Evolutionary conservation across 371 early-diverging fungal species (phyloP), one percentile per base, ranked within the genome.

Genomic region (Mucor saturninus): DNA sequence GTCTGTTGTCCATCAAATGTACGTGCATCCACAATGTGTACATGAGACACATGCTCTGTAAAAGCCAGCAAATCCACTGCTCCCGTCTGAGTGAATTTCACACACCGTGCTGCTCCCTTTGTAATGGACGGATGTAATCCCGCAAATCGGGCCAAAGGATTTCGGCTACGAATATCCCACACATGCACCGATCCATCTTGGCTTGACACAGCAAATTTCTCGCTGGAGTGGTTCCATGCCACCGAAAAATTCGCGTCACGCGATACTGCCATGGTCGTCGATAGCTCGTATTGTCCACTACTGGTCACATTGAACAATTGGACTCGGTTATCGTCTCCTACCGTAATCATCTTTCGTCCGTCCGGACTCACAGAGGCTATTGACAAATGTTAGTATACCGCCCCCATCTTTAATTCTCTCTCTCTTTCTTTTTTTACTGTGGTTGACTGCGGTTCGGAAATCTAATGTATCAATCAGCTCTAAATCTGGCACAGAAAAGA

Each of bases 181-280:
- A 95, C 88, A 69, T 87, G 84, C 4, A 92, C 91, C 56, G 83
- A 86, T 11, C 94, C 94, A 74, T 95, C 94, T 73, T 95, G 95
- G 69, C 90, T 87, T 26, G 89, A 89, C 0, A 91, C 92, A 1
- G 94, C 91, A 75, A 92, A 89, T 59, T 81, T 82, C 51, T 86
- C 88, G 0, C 86, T 85, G 35, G 84, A 62, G 61, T 87, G 88
- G 64, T 90, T 92, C 92, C 94, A 93, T 10, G 75, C 71, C 48
- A 68, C 68, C 3, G 73, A 75, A 46, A 75, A 75, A 39, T 71
- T 75, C 45, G 75, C 72, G 50, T 75, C 75, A 14, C 55, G 61
- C 28, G 73, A 68, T 2, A 65, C 73, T 45, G 77, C 89, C 67
- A 91, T 73, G 2, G 89, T 91, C 1, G 84, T 83, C n/a, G 89